phyloP scores from a whole-genome alignment of 495 filamentous ascomycete species.

The Penicillium canariense region DNA sequence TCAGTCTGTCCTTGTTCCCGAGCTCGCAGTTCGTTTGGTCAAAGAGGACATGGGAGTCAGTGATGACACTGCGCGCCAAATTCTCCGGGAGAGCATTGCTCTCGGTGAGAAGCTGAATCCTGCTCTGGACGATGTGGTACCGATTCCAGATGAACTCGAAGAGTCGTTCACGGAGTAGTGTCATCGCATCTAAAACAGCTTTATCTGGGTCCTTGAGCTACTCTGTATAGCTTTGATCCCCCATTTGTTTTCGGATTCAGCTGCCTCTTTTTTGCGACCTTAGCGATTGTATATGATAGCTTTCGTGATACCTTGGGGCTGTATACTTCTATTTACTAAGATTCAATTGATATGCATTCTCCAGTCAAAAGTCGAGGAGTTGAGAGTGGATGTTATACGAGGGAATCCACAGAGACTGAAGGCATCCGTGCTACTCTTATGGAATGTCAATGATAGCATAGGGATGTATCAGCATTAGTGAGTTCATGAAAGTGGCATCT shows the following conservation, averaged over 20 bases:
- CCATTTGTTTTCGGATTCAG: neutral
- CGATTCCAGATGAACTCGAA: slow-evolving; percentile 29
- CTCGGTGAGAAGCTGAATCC: slow-evolving; percentile 76
- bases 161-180: neutral
- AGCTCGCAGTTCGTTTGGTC: slow-evolving; percentile 72
- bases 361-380: no score
- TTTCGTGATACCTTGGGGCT: slow-evolving; percentile 8
- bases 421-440: no score
- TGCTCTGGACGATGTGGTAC: slow-evolving; percentile 58
- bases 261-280: neutral
- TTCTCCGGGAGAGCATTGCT: slow-evolving; percentile 72
- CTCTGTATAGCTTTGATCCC: neutral
- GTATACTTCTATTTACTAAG: slow-evolving; percentile 3
- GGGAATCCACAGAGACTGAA: no score
- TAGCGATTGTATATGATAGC: slow-evolving; percentile 18
- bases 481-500: no score
- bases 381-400: no score
- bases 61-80: slow-evolving; percentile 60
- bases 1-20: slow-evolving; percentile 83
- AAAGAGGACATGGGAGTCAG: slow-evolving; percentile 80
- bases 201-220: neutral
- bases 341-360: neutral
- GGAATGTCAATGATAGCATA: no score
- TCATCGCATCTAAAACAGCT: neutral
- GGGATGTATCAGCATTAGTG: no score